Conservation (phyloP, 164 flowering plant genomes). For the Santalum album region DNA sequence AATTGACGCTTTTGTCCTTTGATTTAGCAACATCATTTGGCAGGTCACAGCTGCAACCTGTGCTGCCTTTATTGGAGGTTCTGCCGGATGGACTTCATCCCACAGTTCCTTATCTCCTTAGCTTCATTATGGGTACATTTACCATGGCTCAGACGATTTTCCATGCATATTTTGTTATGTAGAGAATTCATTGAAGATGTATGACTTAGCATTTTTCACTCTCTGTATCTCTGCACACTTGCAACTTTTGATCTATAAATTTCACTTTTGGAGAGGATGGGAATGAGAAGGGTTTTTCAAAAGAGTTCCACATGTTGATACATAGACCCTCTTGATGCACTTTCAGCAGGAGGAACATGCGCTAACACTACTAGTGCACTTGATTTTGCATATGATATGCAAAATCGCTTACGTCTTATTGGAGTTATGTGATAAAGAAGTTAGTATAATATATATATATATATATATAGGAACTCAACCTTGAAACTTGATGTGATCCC, state of each 20-base stretch:
- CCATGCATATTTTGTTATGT: no score
- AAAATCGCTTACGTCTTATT: no score
- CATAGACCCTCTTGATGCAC: not conserved
- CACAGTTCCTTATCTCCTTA: constrained; percentile 61
- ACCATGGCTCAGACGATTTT: not conserved
- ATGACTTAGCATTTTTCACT: no score
- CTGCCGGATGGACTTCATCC: constrained; percentile 52
- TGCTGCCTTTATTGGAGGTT: constrained; percentile 59
- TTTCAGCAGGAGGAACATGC: not conserved
- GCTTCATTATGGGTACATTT: constrained; percentile 56
- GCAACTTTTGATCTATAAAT: no score
- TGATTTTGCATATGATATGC: not conserved
- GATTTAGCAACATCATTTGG: constrained; percentile 63
- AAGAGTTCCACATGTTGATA: not conserved
- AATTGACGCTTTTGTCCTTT: not conserved
- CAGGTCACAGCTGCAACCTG: constrained; percentile 66
- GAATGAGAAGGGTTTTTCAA: not conserved
- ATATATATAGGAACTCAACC: not conserved
- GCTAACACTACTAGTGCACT: not conserved
- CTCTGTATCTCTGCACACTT: no score
- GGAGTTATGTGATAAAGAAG: no score
- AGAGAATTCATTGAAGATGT: no score
- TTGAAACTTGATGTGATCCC: not conserved
- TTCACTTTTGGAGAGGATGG: no score
- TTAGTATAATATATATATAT: no score